phyloP scores from a whole-genome alignment of 257 asterid genomes.

The Solanum bulbocastanum region DNA sequence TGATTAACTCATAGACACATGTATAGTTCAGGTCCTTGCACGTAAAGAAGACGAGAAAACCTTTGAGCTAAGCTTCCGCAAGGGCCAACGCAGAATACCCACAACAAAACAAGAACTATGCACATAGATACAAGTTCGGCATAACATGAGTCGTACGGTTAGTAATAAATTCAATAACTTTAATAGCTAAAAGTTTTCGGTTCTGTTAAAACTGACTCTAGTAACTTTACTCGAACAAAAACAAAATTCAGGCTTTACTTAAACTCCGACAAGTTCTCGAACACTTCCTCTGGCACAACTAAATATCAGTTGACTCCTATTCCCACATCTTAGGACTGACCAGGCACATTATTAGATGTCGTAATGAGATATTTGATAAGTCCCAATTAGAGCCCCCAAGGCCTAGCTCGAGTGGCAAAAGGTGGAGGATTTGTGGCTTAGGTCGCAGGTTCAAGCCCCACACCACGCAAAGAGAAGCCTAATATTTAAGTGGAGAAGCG shows the following conservation, averaged over 20 bases:
- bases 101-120: neutral
- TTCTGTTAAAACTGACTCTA: neutral
- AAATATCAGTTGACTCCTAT: neutral
- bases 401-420: too few species aligned
- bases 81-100: neutral
- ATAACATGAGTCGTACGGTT: neutral
- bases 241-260: neutral
- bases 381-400: neutral
- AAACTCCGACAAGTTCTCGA: neutral
- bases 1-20: neutral
- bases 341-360: neutral
- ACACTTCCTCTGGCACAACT: neutral
- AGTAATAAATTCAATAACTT: neutral
- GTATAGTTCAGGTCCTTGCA: neutral
- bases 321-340: neutral
- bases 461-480: too few species aligned
- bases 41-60: neutral
- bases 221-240: neutral
- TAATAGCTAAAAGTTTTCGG: neutral
- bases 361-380: neutral
- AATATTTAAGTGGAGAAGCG: too few species aligned
- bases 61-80: neutral
- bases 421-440: too few species aligned
- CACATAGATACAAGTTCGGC: neutral
- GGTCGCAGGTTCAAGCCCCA: too few species aligned